These are phyloP conservation scores for Aspergillus fumigatus DNA, from an alignment of 2,329 filamentous ascomycete genomes.

Conservation along the genomic window DNA sequence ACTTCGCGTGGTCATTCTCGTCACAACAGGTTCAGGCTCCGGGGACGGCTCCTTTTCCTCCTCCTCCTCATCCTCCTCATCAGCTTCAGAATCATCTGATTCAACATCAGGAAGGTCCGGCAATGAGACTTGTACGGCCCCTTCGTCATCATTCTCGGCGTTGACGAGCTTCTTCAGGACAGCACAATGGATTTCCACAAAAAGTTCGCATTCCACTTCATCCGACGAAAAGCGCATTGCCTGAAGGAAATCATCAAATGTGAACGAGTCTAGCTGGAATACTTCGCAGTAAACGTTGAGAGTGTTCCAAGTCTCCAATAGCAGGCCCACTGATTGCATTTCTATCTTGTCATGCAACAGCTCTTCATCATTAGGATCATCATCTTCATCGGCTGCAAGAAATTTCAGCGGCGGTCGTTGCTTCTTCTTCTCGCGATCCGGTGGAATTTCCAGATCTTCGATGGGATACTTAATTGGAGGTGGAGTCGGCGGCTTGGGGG, in stretches of 20 bases:
- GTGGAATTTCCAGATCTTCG: constrained; percentile 80
- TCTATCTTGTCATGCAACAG: constrained; percentile 52
- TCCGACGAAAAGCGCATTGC: constrained; percentile 74
- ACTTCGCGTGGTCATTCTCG: constrained; percentile 72
- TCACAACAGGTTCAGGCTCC: constrained; percentile 63
- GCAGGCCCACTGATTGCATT: constrained; percentile 77
- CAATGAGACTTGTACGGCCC: constrained; percentile 72
- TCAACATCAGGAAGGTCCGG: constrained; percentile 70
- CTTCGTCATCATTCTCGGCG: constrained; percentile 64
- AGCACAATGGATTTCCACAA: constrained; percentile 87
- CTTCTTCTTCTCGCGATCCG: constrained; percentile 56
- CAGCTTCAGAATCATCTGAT: constrained; percentile 60
- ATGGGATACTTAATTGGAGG: constrained; percentile 90
- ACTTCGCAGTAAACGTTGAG: constrained; percentile 97
- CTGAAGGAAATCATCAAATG: constrained; percentile 92
- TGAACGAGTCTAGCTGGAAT: constrained; percentile 92
- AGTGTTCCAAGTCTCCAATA: constrained; percentile 93
- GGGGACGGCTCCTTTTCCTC: constrained; percentile 56
- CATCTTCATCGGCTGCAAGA: constrained; percentile 62
- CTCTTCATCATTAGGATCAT: constrained; percentile 45
- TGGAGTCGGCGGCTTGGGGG: constrained; percentile 58
- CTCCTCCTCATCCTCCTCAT: constrained; percentile 52
- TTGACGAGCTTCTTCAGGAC: constrained; percentile 82
- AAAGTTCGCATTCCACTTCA: constrained; percentile 72
- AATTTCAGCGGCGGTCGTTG: constrained; percentile 74